Base-by-base conservation (phyloP, 148 eudicot species). In the Fagopyrum tataricum region DNA sequence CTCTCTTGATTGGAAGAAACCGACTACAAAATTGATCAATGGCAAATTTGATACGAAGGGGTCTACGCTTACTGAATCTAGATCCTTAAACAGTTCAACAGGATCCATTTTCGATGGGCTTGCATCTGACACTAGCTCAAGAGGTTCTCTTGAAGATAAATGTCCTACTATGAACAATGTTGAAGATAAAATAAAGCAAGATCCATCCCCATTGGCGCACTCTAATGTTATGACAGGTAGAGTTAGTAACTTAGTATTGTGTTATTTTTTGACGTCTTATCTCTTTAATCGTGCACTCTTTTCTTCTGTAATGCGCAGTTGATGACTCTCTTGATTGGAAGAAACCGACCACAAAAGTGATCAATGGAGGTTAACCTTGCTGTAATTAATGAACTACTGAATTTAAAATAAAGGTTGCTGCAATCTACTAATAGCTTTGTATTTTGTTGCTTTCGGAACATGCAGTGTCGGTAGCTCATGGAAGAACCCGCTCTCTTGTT, bases 401-500 rank as follows among this genome's bases (percentile, higher is more conserved):
- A 7, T 18, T 20, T 46, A 17, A 48, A 68, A 43, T 17, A 9
- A 70, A 68, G 37, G 9, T 31, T 70, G 37, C 3, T 20, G n/a
- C 72, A 68, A 31, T 68, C 49, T 70, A 70, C 26, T 20, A 43
- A 42, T 51, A 18, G 26, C 26, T 14, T 20, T 70, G 73, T 10
- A 78, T 72, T 52, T 76, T 78, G 11, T 73, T 70, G 56, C 15
- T 24, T 77, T 80, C 53, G 37, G 9, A 15, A 70, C 71, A 76
- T 68, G 76, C 87, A 82, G 90, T 83, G 72, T 78, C 92, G 26
- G 88, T 84, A 79, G 82, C 79, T 73, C 85, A 58, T 76, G 97
- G 99, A 80, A 87, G 89, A 84, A 95, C 94, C 6, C 96, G 97
- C 52, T 81, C 94, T 72, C 86, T 95, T 84, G 99, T 92, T 77